phyloP scores from a whole-genome alignment of 2,329 filamentous ascomycete genomes.

The Penicillium oxalicum region DNA sequence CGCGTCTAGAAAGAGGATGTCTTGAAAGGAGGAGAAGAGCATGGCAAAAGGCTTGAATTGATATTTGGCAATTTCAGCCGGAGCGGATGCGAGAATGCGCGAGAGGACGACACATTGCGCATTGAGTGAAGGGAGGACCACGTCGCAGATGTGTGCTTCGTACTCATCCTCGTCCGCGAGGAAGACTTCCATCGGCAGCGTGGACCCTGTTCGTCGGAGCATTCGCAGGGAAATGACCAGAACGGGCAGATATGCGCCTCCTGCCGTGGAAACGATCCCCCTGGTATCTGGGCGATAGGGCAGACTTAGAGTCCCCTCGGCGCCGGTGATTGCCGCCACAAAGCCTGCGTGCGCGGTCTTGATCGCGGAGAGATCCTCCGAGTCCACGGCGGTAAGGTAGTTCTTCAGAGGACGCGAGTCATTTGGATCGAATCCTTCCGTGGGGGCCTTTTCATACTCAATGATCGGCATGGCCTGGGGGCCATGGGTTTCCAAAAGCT shows the following conservation, averaged over 20 bases:
- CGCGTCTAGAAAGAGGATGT: conserved; percentile 46
- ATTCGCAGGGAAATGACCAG: conserved; percentile 43
- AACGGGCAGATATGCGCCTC: conserved; percentile 39
- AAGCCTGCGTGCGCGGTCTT: conserved; percentile 32
- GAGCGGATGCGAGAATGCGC: conserved; percentile 33
- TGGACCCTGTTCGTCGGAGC: conserved; percentile 40
- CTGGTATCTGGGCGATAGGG: conserved; percentile 30
- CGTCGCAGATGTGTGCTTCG: conserved; percentile 39
- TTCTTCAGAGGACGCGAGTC: conserved; percentile 6
- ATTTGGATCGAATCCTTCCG: conserved; percentile 11
- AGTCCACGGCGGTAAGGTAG: conserved; percentile 4
- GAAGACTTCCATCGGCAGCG: conserved; percentile 44
- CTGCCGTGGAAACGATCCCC: conserved; percentile 45
- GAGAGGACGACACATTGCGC: conserved; percentile 42
- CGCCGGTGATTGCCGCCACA: conserved; percentile 23
- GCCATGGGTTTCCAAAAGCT: conserved; percentile 26
- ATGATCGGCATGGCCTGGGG: conserved; percentile 20
- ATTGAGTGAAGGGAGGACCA: conserved; percentile 39
- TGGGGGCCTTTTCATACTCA: conserved; percentile 11
- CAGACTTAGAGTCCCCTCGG: conserved; percentile 23
- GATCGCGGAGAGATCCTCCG: conserved; percentile 19
- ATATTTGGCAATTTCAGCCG: conserved; percentile 37
- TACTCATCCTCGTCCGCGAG: conserved; percentile 39
- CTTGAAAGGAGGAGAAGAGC: conserved; percentile 46
- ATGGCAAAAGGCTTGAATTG: conserved; percentile 47